A percentile compares a stretch with the other conserved stretches of the same genome.
Conservation (phyloP, 352 stramenopile genomes). For the Globisporangium nunn region DNA sequence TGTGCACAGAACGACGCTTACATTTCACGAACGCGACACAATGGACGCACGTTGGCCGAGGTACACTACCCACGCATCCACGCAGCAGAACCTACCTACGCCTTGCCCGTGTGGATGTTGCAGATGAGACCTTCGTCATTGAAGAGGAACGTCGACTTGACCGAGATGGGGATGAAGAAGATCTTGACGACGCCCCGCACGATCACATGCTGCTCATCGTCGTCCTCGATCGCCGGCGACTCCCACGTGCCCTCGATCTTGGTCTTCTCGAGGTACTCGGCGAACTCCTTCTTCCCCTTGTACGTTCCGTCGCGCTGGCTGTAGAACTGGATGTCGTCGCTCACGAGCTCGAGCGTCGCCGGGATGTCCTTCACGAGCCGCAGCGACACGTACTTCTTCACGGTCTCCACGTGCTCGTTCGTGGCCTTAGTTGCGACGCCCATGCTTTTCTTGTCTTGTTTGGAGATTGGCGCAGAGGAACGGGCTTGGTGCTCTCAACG, state of each 20-base stretch:
- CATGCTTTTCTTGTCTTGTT: slow-evolving; percentile 10
- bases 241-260: slow-evolving; percentile 42
- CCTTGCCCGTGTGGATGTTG: slow-evolving; percentile 43
- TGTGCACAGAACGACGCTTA: neutral
- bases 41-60: neutral
- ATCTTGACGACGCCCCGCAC: slow-evolving; percentile 47
- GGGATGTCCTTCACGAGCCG: slow-evolving; percentile 30
- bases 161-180: slow-evolving; percentile 41
- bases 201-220: slow-evolving; percentile 36
- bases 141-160: slow-evolving; percentile 44
- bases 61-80: no score
- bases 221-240: slow-evolving; percentile 29
- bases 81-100: slow-evolving; percentile 3
- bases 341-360: slow-evolving; percentile 41
- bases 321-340: slow-evolving; percentile 46
- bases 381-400: slow-evolving; percentile 34
- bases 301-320: slow-evolving; percentile 41
- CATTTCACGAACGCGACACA: neutral
- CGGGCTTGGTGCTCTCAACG: neutral
- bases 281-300: slow-evolving; percentile 35
- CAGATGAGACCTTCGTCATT: slow-evolving; percentile 30
- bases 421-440: slow-evolving; percentile 20
- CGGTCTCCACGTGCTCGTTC: slow-evolving; percentile 32
- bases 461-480: neutral
- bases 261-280: slow-evolving; percentile 40